Conservation (phyloP, 352 stramenopile genomes). For the Albugo laibachii region DNA sequence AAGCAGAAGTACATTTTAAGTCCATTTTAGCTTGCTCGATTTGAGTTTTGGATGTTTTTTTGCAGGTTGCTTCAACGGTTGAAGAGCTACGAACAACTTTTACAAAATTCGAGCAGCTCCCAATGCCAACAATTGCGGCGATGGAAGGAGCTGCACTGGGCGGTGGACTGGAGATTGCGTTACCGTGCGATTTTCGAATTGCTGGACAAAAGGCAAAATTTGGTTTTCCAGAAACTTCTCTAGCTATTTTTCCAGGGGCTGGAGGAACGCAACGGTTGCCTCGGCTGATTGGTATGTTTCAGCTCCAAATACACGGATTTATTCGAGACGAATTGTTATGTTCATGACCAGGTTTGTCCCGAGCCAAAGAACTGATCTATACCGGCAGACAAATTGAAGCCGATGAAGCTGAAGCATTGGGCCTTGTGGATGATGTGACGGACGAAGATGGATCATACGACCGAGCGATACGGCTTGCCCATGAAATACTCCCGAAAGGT, state of each 20-base stretch:
- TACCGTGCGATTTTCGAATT: slow-evolving; percentile 85
- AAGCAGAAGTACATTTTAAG: slow-evolving; percentile 33
- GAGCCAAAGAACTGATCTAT: slow-evolving; percentile 91
- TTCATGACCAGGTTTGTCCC: slow-evolving; percentile 28
- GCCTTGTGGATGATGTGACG: slow-evolving; percentile 80
- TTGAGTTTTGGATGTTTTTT: not conserved
- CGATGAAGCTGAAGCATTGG: slow-evolving; percentile 54
- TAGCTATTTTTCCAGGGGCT: slow-evolving; percentile 86
- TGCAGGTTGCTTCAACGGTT: slow-evolving; percentile 38
- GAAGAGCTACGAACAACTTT: slow-evolving; percentile 61
- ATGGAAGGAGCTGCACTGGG: slow-evolving; percentile 84
- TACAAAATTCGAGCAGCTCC: slow-evolving; percentile 66
- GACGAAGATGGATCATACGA: slow-evolving; percentile 32
- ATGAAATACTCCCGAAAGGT: slow-evolving; percentile 81
- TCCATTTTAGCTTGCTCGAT: not conserved
- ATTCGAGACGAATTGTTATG: not conserved
- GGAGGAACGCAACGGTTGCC: slow-evolving; percentile 85
- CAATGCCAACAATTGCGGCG: slow-evolving; percentile 84
- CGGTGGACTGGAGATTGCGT: slow-evolving; percentile 81
- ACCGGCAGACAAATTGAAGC: slow-evolving; percentile 71
- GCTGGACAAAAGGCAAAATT: slow-evolving; percentile 72
- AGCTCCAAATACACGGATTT: not conserved
- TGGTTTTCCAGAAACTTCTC: slow-evolving; percentile 79
- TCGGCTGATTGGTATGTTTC: slow-evolving; percentile 59
- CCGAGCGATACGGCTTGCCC: slow-evolving; percentile 65